Evolutionary conservation across 352 stramenopile genomes (phyloP), one percentile per base, ranked within the genome.

Genomic region (Pythium plurisporium): DNA sequence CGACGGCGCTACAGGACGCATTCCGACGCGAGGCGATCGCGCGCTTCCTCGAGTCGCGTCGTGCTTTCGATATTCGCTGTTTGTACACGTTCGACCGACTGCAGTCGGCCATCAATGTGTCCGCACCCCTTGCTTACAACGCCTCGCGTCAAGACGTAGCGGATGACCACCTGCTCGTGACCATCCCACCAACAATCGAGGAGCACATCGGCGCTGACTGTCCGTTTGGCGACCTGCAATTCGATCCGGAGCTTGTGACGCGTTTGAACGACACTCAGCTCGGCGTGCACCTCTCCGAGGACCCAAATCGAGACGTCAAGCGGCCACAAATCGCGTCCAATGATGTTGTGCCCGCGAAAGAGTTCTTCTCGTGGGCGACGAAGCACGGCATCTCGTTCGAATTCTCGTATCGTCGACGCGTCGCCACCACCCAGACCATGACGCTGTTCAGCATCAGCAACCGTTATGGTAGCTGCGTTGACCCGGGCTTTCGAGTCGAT

Each of bases 361-460:
- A 84, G 2, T 85, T 89, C 23, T 89, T 78, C 50, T 63, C 52
- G 1, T 58, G 45, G 44, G 70, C 73, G 12, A 54, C 19, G 12
- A 48, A 30, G 20, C 23, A 22, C 29, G 22, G 84, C 4, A 64
- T 89, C 36, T 87, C 74, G 10, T 89, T 94, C 44, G 84, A 94
- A 49, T 70, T 91, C 53, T 71, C 79, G 5, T 59, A 89, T 9
- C 74, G 83, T 6, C 64, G 69, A 7, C 77, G 68, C 2, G 30
- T 56, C 1, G 19, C 56, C 17, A 44, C 25, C 2, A 86, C 81
- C 49, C 67, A 62, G 4, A 78, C 63, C 29, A 87, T 90, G 76
- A 88, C 82, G 26, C 50, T 94, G 12, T 87, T 94, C 46, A 82
- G 70, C 22, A 86, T 94, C 30, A 61, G 70, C 2, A 90, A 86